Evolutionary conservation across 2,329 filamentous ascomycete species (phyloP).

Genomic region (Ceratocystis papillata): DNA sequence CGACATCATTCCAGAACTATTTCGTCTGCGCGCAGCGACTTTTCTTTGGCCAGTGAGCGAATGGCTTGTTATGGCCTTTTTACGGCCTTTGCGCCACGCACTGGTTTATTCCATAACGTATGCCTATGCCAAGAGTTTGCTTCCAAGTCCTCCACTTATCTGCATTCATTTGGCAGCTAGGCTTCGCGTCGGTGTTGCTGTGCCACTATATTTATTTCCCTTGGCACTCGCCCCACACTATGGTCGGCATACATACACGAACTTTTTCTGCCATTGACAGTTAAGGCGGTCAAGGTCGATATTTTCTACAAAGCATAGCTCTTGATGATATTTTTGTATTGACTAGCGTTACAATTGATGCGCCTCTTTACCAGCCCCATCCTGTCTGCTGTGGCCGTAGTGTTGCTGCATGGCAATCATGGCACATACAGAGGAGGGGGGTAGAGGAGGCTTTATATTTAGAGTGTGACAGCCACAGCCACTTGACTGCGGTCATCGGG

Average conservation of each 20-base stretch:
- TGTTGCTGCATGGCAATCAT: background rate
- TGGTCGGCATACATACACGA: background rate
- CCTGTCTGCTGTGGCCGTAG: background rate
- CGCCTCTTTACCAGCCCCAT: background rate
- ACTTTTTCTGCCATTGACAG: background rate
- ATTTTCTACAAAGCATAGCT: background rate
- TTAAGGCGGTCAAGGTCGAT: background rate
- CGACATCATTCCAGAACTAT: constrained; percentile 1
- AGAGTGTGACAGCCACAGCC: constrained; percentile 14
- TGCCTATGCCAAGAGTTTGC: background rate
- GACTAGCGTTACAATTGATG: background rate
- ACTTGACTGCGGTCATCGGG: constrained; percentile 11
- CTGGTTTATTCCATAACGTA: background rate
- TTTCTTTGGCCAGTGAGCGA: background rate
- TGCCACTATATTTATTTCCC: background rate
- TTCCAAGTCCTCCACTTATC: background rate
- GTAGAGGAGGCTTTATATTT: background rate
- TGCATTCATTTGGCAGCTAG: background rate
- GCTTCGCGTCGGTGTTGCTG: background rate
- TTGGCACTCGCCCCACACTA: background rate
- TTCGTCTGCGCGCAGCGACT: background rate
- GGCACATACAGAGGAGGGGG: too few species aligned
- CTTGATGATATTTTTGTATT: background rate
- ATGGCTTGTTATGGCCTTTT: background rate
- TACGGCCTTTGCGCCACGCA: background rate